Base-by-base conservation (phyloP, 2,329 filamentous ascomycete species). In the Emericellopsis cladophorae region DNA sequence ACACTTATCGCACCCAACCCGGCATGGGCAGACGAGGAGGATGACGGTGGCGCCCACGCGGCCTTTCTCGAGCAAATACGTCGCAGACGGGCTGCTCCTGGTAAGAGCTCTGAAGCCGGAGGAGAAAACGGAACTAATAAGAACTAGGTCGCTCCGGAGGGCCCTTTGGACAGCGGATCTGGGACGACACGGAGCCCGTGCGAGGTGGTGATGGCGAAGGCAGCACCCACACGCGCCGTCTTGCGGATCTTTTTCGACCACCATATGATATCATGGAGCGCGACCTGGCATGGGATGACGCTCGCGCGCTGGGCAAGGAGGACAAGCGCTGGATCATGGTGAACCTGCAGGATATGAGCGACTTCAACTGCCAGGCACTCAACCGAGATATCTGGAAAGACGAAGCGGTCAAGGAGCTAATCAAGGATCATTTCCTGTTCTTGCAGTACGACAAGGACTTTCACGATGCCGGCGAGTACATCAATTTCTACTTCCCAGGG, bases 361-460 rank as follows among this genome's bases (percentile, higher is more conserved):
- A 95, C 53, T 98, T 98, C 59, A 84, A 92, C 59, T 98, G 92
- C 59, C 92, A 98, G 58, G 75, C 85, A 3, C 68, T 98, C 15
- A 98, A 98, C 56, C 76, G 92, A 36, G 92, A 98, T 57, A 79
- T 96, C 41, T 98, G 92, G 92, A 95, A 95, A 62, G 84, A 95
- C 50, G 61, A 74, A 15, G 73, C 79, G 2, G 78, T 98, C 43
- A 77, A 75, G 51, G 78, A 84, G n/a, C 76, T 93, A 1, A 71
- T 98, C 24, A 76, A 76, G 51, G 90, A 95, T 56, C 89, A 93
- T 62, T 98, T 98, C 57, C 74, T 98, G 49, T 98, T 98, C 61
- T 66, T 98, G 51, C 92, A 98, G 55, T 96, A 92, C 64, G 79
- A 81, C 50, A 95, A 94, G 61, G 80, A 87, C 48, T 88, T 93